Conservation (phyloP, 2,329 filamentous ascomycete species). For the Westerdykella sp. region DNA sequence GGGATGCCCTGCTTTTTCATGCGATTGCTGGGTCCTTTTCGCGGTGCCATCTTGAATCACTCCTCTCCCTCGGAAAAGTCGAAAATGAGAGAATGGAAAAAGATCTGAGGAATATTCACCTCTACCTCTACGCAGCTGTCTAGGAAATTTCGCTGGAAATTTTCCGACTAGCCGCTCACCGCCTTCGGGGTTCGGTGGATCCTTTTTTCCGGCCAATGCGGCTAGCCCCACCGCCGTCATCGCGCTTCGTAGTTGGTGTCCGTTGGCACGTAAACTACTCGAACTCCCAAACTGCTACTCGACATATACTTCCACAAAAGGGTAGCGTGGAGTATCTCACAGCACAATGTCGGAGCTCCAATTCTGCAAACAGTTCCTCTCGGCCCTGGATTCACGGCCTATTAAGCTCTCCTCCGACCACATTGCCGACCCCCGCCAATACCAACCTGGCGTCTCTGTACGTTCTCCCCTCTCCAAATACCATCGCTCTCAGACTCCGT, state of each 20-base stretch:
- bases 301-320: no score
- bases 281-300: no score
- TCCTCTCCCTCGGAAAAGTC: neutral
- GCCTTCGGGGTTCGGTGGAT: constrained; percentile 16
- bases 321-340: no score
- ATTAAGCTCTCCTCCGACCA: constrained; percentile 81
- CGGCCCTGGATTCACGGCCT: constrained; percentile 69
- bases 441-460: constrained; percentile 72
- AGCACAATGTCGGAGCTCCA: constrained; percentile 56
- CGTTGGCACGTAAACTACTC: no score
- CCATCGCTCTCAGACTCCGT: constrained; percentile 27
- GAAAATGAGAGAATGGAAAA: constrained; percentile 1
- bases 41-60: constrained; percentile 50
- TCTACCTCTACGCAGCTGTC: constrained; percentile 11
- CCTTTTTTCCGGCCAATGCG: neutral
- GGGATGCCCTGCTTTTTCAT: constrained; percentile 95
- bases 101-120: constrained; percentile 1
- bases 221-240: constrained; percentile 25
- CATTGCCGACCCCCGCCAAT: constrained; percentile 76
- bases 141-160: constrained; percentile 12
- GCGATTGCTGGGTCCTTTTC: constrained; percentile 67
- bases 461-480: constrained; percentile 28
- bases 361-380: constrained; percentile 80
- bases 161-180: constrained; percentile 19
- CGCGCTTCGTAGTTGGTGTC: constrained; percentile 2